Evolutionary conservation across 2,329 filamentous ascomycete species (phyloP).

Genomic region (Neonectria magnoliae): DNA sequence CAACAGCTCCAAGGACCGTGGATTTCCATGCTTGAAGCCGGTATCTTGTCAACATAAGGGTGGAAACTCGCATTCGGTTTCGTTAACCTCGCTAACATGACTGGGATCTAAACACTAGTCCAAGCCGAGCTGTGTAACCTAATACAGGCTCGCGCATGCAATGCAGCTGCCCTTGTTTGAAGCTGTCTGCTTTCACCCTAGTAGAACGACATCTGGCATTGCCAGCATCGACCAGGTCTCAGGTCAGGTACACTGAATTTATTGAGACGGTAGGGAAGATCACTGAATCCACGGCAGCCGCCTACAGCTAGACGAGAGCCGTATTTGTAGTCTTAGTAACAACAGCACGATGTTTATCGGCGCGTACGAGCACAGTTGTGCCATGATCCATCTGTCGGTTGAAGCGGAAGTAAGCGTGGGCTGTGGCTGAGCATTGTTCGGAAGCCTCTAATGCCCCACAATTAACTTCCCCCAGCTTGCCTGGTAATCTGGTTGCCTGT

Average conservation of each 20-base stretch:
- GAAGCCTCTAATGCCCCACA: not conserved
- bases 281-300: not conserved
- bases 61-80: not conserved
- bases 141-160: not conserved
- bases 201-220: not conserved
- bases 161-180: not conserved
- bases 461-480: not conserved
- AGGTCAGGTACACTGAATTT: not conserved
- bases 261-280: not conserved
- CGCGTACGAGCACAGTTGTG: no score
- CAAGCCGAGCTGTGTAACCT: not conserved
- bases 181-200: not conserved
- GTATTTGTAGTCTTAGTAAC: not conserved
- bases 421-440: not conserved
- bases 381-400: not conserved
- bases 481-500: not conserved
- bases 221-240: not conserved
- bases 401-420: not conserved
- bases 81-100: not conserved
- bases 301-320: not conserved
- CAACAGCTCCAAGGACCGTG: slow-evolving; percentile 39
- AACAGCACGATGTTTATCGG: no score
- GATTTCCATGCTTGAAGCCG: slow-evolving; percentile 42
- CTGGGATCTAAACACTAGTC: not conserved
- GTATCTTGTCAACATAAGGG: slow-evolving; percentile 37